phyloP scores from a whole-genome alignment of 495 filamentous ascomycete species.

The Hypoxylon fragiforme region DNA sequence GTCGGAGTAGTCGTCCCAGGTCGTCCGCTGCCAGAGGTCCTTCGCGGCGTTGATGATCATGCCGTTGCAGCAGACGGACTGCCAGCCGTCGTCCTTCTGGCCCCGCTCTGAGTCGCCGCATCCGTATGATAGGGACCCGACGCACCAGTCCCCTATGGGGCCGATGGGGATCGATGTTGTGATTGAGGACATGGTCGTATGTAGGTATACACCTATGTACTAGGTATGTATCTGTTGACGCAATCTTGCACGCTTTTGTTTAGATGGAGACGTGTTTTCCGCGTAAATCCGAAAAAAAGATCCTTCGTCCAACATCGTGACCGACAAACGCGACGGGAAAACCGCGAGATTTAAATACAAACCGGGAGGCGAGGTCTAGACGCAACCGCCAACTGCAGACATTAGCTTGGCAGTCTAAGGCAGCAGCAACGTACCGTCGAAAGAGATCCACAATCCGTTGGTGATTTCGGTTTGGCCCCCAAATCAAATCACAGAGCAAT shows the following conservation, averaged over 20 bases:
- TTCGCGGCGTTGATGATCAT: slow-evolving; percentile 14
- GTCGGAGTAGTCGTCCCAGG: background rate
- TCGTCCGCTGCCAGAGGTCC: slow-evolving; percentile 11
- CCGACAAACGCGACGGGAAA: too few species aligned
- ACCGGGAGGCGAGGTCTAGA: background rate
- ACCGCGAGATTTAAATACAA: too few species aligned
- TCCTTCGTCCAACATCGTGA: too few species aligned
- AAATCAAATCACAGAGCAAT: too few species aligned
- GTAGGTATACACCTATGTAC: too few species aligned
- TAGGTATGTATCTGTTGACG: too few species aligned
- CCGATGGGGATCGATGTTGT: slow-evolving; percentile 19
- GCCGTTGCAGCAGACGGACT: slow-evolving; percentile 32
- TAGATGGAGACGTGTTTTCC: too few species aligned
- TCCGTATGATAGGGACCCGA: background rate
- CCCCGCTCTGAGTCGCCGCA: slow-evolving; percentile 15
- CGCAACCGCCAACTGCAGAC: too few species aligned
- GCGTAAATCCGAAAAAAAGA: too few species aligned
- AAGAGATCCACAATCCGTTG: slow-evolving; percentile 8
- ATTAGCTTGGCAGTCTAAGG: slow-evolving; percentile 8
- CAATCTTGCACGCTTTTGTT: too few species aligned
- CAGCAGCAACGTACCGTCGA: slow-evolving; percentile 10
- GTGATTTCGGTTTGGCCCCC: too few species aligned
- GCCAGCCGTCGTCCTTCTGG: slow-evolving; percentile 9
- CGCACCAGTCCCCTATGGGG: slow-evolving; percentile 15
- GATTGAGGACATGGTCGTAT: slow-evolving; percentile 11